Percentiles rank a stretch among this genome's conserved stretches.
Evolutionary conservation across 495 filamentous ascomycete species (phyloP).

Genomic region (Hypoxylon intermedium): DNA sequence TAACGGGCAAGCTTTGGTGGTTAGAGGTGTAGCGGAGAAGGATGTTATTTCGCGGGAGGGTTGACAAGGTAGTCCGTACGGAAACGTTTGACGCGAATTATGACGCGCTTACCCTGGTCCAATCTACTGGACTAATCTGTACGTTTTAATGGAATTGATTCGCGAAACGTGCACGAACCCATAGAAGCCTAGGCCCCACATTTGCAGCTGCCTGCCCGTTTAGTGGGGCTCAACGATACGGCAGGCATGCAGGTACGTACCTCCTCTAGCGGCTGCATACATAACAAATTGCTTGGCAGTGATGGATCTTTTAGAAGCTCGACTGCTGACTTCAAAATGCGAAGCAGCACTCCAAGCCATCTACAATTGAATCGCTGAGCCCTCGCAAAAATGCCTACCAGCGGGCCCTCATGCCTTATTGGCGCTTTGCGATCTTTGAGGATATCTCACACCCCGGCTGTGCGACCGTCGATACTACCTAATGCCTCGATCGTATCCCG

Average conservation of each 20-base stretch:
- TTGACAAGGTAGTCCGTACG: background rate
- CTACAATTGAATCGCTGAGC: slow-evolving; percentile 6
- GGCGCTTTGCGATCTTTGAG: slow-evolving; percentile 52
- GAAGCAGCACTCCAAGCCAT: slow-evolving; percentile 4
- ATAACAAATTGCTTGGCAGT: slow-evolving; percentile 11
- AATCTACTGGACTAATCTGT: slow-evolving; percentile 5
- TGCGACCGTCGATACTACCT: slow-evolving; percentile 44
- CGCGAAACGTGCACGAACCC: slow-evolving; percentile 23
- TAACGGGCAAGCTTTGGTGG: background rate
- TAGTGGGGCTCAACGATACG: background rate
- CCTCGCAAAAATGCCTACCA: slow-evolving; percentile 49
- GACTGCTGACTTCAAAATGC: slow-evolving; percentile 20
- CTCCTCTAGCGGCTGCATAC: slow-evolving; percentile 8
- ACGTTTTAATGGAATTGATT: slow-evolving; percentile 30
- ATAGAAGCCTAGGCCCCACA: slow-evolving; percentile 8
- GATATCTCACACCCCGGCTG: slow-evolving; percentile 44
- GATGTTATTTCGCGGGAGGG: slow-evolving; percentile 4
- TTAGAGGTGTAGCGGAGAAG: background rate
- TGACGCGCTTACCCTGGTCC: slow-evolving; percentile 29
- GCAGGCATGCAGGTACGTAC: slow-evolving; percentile 12
- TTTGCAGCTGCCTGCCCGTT: background rate
- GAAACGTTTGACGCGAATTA: slow-evolving; percentile 31
- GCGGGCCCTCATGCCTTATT: slow-evolving; percentile 48
- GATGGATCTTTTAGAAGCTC: slow-evolving; percentile 7
- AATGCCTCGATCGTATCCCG: slow-evolving; percentile 27